phyloP scores from a whole-genome alignment of 2,329 filamentous ascomycete species.

The Neodidymelliopsis sp. region DNA sequence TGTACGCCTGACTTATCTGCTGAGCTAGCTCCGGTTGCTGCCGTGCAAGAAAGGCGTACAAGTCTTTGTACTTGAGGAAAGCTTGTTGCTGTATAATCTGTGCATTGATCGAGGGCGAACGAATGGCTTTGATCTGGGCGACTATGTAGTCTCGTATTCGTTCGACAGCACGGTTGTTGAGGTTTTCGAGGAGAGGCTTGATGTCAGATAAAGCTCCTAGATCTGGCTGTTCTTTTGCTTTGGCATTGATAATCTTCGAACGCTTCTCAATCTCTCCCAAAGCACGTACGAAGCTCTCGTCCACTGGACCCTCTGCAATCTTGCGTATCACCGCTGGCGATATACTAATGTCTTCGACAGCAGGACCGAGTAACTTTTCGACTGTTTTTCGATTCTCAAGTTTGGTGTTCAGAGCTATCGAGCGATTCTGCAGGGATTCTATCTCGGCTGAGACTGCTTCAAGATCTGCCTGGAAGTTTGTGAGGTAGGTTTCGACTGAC shows the following conservation, averaged over 20 bases:
- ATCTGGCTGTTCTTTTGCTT: conserved; percentile 62
- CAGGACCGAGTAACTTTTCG: conserved; percentile 83
- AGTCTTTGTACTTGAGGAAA: conserved; percentile 85
- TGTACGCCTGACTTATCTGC: conserved; percentile 91
- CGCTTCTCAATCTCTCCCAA: conserved; percentile 85
- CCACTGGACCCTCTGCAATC: conserved; percentile 87
- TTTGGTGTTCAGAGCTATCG: conserved; percentile 80
- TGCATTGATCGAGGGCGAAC: conserved; percentile 95
- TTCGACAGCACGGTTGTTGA: conserved; percentile 89
- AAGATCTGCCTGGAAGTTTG: conserved; percentile 91
- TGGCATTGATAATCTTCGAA: conserved; percentile 74
- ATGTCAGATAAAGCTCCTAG: conserved; percentile 84
- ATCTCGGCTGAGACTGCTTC: conserved; percentile 94
- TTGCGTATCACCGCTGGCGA: conserved; percentile 83
- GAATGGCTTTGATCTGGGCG: conserved; percentile 89
- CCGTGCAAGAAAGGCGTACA: conserved; percentile 83
- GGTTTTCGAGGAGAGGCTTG: conserved; percentile 81
- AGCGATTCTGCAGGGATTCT: conserved; percentile 88
- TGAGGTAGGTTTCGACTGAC: conserved; percentile 91
- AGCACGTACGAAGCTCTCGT: conserved; percentile 86
- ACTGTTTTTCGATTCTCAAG: conserved; percentile 89
- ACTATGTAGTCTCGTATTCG: conserved; percentile 95
- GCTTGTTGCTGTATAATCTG: conserved; percentile 96
- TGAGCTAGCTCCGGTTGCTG: conserved; percentile 84
- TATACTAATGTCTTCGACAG: conserved; percentile 91